Evolutionary conservation across 371 early-diverging fungal genomes (phyloP).

Genomic region (Circinella minor): DNA sequence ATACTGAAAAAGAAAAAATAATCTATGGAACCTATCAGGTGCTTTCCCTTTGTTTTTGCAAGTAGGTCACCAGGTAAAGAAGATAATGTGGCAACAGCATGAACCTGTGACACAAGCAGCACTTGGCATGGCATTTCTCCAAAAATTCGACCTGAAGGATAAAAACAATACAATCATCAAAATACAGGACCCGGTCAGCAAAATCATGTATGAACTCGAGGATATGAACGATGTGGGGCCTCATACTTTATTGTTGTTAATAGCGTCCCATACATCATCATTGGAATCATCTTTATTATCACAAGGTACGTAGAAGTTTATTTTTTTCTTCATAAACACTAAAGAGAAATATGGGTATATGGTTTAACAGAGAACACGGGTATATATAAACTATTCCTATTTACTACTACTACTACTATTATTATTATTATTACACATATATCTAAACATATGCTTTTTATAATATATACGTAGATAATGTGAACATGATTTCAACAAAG

Average conservation of each 20-base stretch:
- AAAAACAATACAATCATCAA: conserved; percentile 38
- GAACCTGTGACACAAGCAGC: conserved; percentile 39
- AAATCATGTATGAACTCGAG: conserved; percentile 67
- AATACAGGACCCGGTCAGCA: conserved; percentile 54
- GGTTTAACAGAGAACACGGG: too few species aligned
- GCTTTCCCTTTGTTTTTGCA: conserved; percentile 47
- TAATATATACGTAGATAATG: conserved; percentile 5
- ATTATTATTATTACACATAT: too few species aligned
- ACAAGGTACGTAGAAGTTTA: conserved; percentile 1
- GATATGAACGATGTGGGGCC: conserved; percentile 57
- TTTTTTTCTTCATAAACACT: not conserved
- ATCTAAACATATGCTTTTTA: too few species aligned
- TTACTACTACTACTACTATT: too few species aligned
- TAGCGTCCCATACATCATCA: not conserved
- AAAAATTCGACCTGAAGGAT: conserved; percentile 45
- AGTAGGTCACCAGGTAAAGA: conserved; percentile 53
- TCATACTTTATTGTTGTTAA: conserved; percentile 6
- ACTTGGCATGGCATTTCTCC: conserved; percentile 51
- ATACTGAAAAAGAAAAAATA: conserved; percentile 1
- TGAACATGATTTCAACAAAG: conserved; percentile 1
- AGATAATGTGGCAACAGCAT: conserved; percentile 34
- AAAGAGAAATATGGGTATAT: too few species aligned
- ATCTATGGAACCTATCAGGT: conserved; percentile 17
- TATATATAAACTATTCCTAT: too few species aligned
- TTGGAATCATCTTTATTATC: not conserved